A percentile compares a stretch with the other conserved stretches of the same genome.
Conservation (phyloP, 192 early-diverging fungal species). For the Coemansia sp. region DNA sequence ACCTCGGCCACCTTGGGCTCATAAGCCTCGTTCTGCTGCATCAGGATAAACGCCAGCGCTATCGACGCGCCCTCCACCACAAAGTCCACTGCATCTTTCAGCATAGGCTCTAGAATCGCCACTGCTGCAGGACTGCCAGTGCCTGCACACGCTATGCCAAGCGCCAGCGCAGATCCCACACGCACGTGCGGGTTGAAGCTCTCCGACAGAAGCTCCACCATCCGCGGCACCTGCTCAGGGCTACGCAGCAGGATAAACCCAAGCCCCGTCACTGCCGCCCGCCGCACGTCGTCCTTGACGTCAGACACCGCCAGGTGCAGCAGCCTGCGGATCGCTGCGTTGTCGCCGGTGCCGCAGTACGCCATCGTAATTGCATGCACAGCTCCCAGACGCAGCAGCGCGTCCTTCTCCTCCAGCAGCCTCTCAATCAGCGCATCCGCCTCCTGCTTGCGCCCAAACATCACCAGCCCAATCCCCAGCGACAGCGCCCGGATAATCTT, state of each 20-base stretch:
- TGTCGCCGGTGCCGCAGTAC: slow-evolving; percentile 96
- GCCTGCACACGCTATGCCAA: slow-evolving; percentile 97
- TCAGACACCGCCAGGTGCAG: slow-evolving; percentile 98
- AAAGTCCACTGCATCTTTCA: slow-evolving; percentile 96
- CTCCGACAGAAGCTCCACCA: slow-evolving; percentile 96
- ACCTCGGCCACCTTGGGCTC: slow-evolving; percentile 79
- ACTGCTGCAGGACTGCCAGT: slow-evolving; percentile 90
- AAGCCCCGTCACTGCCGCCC: slow-evolving; percentile 95
- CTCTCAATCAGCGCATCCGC: slow-evolving; percentile 89
- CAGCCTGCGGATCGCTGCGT: slow-evolving; percentile 89
- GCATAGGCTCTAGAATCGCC: slow-evolving; percentile 93
- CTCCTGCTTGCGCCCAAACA: slow-evolving; percentile 96
- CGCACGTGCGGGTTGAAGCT: slow-evolving; percentile 99
- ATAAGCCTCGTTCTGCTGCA: slow-evolving; percentile 89
- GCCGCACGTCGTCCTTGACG: slow-evolving; percentile 98
- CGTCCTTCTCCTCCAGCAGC: slow-evolving; percentile 88
- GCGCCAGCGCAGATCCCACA: slow-evolving; percentile 91
- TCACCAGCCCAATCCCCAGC: slow-evolving; percentile 90
- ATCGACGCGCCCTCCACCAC: slow-evolving; percentile 97
- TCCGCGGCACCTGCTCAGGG: slow-evolving; percentile 95
- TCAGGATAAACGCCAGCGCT: slow-evolving; percentile 90
- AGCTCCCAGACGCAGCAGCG: slow-evolving; percentile 92
- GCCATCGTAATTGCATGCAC: slow-evolving; percentile 98
- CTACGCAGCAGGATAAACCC: slow-evolving; percentile 92
- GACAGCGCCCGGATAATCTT: slow-evolving; percentile 98